A percentile compares a stretch with the other conserved stretches of the same genome.
These are phyloP conservation scores for Chalciporus piperatus DNA, from an alignment of 768 basidiomycete species.

Conservation along the genomic window DNA sequence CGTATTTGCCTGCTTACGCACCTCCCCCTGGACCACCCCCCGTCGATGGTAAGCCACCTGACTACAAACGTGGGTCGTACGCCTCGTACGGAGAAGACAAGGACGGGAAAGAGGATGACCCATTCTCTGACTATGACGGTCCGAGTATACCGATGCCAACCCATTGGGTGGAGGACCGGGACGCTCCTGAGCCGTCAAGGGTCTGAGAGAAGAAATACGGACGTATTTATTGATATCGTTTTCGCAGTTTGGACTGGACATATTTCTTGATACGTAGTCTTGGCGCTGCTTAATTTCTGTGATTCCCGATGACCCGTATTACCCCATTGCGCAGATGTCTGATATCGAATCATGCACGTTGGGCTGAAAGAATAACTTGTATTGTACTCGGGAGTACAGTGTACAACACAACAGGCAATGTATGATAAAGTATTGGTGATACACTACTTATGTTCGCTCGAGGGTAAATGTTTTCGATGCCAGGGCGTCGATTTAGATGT, in stretches of 20 bases:
- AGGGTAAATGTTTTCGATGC: neutral
- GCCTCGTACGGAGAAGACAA: conserved; percentile 24
- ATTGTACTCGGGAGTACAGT: too few relatives aligned
- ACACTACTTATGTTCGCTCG: too few relatives aligned
- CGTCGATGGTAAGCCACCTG: conserved; percentile 47
- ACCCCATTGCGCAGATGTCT: neutral
- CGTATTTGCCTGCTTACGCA: conserved; percentile 38
- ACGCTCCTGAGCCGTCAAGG: conserved; percentile 33
- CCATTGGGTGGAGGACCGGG: conserved; percentile 41
- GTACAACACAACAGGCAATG: too few relatives aligned
- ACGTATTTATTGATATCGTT: neutral
- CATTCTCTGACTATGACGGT: conserved; percentile 53
- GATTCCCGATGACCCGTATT: neutral
- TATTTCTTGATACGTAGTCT: neutral
- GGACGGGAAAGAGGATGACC: conserved; percentile 44
- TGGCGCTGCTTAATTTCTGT: neutral
- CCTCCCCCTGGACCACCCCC: conserved; percentile 53
- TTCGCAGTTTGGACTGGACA: neutral
- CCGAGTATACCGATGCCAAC: conserved; percentile 33
- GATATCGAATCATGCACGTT: neutral
- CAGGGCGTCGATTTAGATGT: neutral
- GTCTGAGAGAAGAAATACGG: conserved; percentile 3
- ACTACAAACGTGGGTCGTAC: conserved; percentile 42
- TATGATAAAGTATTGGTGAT: too few relatives aligned
- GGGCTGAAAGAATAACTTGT: too few relatives aligned